phyloP scores from a whole-genome alignment of 2,329 filamentous ascomycete genomes.

The Penicillium vulpinum region DNA sequence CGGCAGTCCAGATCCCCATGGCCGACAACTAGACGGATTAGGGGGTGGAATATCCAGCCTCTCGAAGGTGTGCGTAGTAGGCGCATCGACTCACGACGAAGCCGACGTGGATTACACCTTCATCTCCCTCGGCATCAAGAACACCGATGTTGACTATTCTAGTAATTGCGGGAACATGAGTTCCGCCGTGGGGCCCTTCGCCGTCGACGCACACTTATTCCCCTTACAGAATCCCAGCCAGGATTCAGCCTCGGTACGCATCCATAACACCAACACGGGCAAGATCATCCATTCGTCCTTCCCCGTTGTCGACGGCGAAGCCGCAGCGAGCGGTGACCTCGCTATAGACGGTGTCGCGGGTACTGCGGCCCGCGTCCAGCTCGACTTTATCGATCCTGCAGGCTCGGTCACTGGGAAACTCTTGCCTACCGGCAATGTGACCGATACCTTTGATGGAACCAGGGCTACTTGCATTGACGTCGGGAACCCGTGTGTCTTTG shows the following conservation, averaged over 20 bases:
- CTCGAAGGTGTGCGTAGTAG: constrained; percentile 70
- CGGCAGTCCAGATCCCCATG: constrained; percentile 65
- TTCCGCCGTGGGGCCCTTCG: constrained; percentile 65
- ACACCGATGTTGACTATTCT: constrained; percentile 62
- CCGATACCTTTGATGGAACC: constrained; percentile 54
- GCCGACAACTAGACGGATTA: constrained; percentile 70
- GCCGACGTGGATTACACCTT: constrained; percentile 71
- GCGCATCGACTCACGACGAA: constrained; percentile 48
- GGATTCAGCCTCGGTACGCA: constrained; percentile 51
- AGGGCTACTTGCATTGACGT: constrained; percentile 62
- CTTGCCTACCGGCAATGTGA: constrained; percentile 59
- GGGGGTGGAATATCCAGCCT: constrained; percentile 68
- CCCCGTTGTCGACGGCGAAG: constrained; percentile 50
- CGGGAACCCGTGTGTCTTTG: constrained; percentile 64
- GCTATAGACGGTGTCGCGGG: constrained; percentile 65
- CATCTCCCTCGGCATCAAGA: constrained; percentile 65
- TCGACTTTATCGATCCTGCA: constrained; percentile 63
- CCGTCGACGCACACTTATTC: constrained; percentile 57
- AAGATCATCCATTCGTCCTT: constrained; percentile 64
- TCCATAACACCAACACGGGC: constrained; percentile 70
- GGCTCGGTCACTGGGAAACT: constrained; percentile 64
- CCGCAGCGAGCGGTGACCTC: constrained; percentile 56
- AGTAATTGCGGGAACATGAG: constrained; percentile 78
- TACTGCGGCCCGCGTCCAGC: constrained; percentile 55
- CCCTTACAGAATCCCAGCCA: constrained; percentile 15